Conservation (phyloP, 2,329 filamentous ascomycete genomes). For the Aureobasidium melanogenum region DNA sequence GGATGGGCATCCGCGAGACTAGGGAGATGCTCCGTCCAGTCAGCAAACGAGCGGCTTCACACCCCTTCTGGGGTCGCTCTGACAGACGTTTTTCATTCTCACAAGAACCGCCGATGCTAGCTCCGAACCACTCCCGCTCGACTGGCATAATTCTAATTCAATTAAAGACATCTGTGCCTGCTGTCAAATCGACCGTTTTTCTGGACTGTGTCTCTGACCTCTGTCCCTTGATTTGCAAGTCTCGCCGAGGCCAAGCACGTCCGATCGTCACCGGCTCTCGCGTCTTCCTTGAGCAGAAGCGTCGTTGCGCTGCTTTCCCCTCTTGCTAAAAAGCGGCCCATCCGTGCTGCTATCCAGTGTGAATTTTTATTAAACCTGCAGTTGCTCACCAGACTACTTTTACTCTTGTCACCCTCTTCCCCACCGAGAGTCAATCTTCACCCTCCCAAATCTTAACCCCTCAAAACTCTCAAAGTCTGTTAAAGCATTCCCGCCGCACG, state of each 20-base stretch:
- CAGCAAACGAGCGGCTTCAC: conserved; percentile 7
- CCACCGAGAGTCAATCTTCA: conserved; percentile 9
- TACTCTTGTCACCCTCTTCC: conserved; percentile 7
- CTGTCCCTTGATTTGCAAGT: background rate
- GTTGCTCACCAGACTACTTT: background rate
- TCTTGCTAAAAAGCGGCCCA: background rate
- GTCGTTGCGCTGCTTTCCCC: conserved; percentile 4
- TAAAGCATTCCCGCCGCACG: conserved; percentile 12
- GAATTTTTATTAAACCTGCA: background rate
- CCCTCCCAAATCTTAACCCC: conserved; percentile 11
- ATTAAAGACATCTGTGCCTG: conserved; percentile 14
- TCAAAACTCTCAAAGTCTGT: conserved; percentile 5
- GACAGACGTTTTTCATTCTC: conserved; percentile 10
- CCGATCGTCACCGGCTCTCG: conserved; percentile 11
- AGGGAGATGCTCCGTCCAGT: conserved; percentile 13
- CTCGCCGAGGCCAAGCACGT: conserved; percentile 9
- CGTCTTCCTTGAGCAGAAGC: background rate
- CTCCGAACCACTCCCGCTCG: conserved; percentile 11
- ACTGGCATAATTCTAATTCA: conserved; percentile 12
- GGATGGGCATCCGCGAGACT: background rate
- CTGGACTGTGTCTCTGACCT: conserved; percentile 10
- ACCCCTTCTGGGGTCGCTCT: conserved; percentile 8
- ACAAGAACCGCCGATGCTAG: conserved; percentile 10
- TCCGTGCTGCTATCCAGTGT: background rate
- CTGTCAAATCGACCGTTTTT: conserved; percentile 9